Evolutionary conservation across 345 rosid genomes (phyloP), one percentile per base, ranked within the genome.

Genomic region (Raphanus sativus): DNA sequence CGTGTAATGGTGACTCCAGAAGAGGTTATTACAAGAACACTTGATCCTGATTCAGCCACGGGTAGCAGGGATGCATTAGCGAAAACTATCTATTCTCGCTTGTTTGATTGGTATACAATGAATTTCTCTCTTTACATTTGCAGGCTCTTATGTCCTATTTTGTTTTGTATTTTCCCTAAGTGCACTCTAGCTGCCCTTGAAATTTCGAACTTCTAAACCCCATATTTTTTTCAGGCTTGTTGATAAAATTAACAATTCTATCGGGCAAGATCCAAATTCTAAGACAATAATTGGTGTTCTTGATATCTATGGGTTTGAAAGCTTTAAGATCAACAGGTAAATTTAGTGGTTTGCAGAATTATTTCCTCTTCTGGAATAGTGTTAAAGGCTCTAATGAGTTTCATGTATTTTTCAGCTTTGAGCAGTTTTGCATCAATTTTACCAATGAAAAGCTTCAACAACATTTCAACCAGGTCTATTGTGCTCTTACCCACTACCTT

Each of bases 1-100:
- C 99, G 99, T 86, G 99, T 92, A 29, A 95, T 95, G 98, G 98
- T 95, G 84, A 95, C 99, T 67, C 99, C 99, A 66, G 99, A 95
- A 83, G 99, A 95, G 89, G 78, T 95, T 81, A 95, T 95, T 75
- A 95, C 97, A 72, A 91, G 96, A 88, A 87, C 97, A 75, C 96
- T 95, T 61, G 99, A 95, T 84, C 94, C 97, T 73, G 83, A 75
- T 70, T 87, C 91, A 83, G 99, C 99, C 69, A 21, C 86, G 15
- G 84, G 85, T 75, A 95, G 98, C 87, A 87, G 98, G 89, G 99
- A 95, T 87, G 99, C 98, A 48, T 83, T 92, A 30, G 98, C 98
- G 34, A 95, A 95, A 89, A 95, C 99, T 15, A 68, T 91, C 40
- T 95, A 95, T 83, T 95, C 99, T 60, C 97, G 97, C 65, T 87